These are phyloP conservation scores for Voacanga thouarsii DNA, from an alignment of 257 asterid genomes.

Conservation along the genomic window DNA sequence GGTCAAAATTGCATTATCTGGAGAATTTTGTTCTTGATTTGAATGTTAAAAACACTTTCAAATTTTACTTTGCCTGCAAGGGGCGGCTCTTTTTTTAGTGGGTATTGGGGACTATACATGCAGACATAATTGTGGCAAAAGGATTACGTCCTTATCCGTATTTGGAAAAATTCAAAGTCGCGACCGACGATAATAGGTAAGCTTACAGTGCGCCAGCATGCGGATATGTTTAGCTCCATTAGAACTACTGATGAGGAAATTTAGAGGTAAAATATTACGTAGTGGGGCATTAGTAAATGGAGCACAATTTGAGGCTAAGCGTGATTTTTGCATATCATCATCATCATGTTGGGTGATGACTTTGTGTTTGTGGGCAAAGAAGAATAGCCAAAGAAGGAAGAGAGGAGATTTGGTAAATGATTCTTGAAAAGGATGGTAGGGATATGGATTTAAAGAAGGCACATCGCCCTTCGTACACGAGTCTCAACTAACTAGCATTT, in stretches of 20 bases:
- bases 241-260: background rate
- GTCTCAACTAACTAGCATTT: background rate
- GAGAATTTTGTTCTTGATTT: background rate
- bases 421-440: background rate
- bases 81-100: background rate
- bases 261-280: background rate
- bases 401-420: background rate
- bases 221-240: background rate
- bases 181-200: background rate
- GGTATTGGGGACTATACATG: background rate
- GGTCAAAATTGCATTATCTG: background rate
- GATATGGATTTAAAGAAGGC: too few relatives aligned
- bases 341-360: background rate
- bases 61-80: background rate
- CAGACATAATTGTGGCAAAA: background rate
- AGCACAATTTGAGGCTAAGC: background rate
- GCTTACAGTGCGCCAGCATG: background rate
- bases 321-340: background rate
- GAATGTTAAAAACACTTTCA: too few relatives aligned
- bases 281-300: background rate
- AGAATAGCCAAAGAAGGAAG: background rate
- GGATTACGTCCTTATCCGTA: too few relatives aligned
- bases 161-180: too few relatives aligned
- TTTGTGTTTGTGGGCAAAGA: background rate
- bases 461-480: too few relatives aligned